Conservation (phyloP, 2,329 filamentous ascomycete genomes). For the Madurella fahalii region DNA sequence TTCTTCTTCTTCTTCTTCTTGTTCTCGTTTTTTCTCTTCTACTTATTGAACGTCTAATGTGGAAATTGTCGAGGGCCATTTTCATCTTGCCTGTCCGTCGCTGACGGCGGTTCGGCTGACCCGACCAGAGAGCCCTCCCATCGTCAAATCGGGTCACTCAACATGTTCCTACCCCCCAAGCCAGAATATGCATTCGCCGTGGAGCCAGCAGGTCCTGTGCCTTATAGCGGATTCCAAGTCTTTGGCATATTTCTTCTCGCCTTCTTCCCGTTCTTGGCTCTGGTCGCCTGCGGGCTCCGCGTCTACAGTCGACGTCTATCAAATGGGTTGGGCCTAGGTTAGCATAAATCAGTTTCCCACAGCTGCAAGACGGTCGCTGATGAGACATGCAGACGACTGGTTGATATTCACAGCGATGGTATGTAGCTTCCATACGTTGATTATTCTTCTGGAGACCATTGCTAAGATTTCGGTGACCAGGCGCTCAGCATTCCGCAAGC, state of each 20-base stretch:
- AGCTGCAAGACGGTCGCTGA: neutral
- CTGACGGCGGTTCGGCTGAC: too few species aligned
- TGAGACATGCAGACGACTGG: constrained; percentile 14
- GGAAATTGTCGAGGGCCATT: too few species aligned
- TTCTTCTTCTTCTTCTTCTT: too few species aligned
- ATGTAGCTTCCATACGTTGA: neutral
- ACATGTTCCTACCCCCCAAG: neutral
- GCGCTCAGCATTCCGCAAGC: constrained; percentile 8
- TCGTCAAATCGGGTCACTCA: too few species aligned
- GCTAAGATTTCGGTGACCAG: neutral
- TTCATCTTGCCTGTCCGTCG: too few species aligned
- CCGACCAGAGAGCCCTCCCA: too few species aligned
- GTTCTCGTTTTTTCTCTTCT: too few species aligned
- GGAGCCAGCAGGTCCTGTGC: constrained; percentile 12
- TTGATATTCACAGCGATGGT: constrained; percentile 19
- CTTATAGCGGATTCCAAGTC: constrained; percentile 15
- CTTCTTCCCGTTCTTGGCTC: constrained; percentile 12
- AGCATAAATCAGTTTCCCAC: neutral
- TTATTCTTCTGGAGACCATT: neutral
- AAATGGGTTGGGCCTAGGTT: constrained; percentile 14
- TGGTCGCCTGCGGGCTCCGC: constrained; percentile 9
- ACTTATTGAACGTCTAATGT: too few species aligned
- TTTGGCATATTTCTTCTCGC: constrained; percentile 16
- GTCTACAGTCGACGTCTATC: constrained; percentile 14
- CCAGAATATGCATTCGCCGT: constrained; percentile 9